Percentiles rank a stretch among this genome's conserved stretches.
These are phyloP conservation scores for Coffea canephora DNA, from an alignment of 257 asterid genomes.

Conservation along the genomic window DNA sequence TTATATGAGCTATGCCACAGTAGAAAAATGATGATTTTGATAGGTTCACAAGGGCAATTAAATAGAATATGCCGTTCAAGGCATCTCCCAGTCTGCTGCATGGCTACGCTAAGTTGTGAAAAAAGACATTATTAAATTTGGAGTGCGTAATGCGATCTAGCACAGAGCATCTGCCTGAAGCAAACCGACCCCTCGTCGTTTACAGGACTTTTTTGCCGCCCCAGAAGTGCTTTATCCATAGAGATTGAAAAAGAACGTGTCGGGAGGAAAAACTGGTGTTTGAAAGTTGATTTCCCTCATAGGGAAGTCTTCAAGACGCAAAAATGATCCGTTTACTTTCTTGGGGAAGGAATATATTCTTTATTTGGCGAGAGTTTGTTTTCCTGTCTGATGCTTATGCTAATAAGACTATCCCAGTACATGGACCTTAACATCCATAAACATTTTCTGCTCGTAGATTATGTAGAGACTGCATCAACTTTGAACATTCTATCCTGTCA, in stretches of 20 bases:
- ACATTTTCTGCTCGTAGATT: not conserved
- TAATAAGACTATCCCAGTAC: not conserved
- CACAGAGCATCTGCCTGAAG: conserved; percentile 16
- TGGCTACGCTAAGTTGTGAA: conserved; percentile 36
- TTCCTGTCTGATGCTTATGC: not conserved
- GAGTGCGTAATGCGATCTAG: not conserved
- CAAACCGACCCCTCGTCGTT: conserved; percentile 14
- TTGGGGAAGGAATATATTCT: conserved; percentile 15
- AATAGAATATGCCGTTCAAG: conserved; percentile 13
- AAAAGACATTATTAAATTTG: not conserved
- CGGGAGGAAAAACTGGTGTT: not conserved
- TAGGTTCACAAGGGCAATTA: not conserved
- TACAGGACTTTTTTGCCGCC: conserved; percentile 13
- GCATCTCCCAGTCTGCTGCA: conserved; percentile 48
- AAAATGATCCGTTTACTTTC: not conserved
- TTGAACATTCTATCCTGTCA: not conserved
- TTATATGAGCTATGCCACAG: not conserved
- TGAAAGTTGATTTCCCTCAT: not conserved
- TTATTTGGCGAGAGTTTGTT: conserved; percentile 1
- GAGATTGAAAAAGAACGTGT: not conserved
- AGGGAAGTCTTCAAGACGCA: not conserved
- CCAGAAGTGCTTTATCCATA: conserved; percentile 7
- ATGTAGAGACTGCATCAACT: not conserved
- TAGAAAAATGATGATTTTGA: not conserved
- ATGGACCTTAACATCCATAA: not conserved